Conservation (phyloP, 2,329 filamentous ascomycete species). For the Neonectria sp. region DNA sequence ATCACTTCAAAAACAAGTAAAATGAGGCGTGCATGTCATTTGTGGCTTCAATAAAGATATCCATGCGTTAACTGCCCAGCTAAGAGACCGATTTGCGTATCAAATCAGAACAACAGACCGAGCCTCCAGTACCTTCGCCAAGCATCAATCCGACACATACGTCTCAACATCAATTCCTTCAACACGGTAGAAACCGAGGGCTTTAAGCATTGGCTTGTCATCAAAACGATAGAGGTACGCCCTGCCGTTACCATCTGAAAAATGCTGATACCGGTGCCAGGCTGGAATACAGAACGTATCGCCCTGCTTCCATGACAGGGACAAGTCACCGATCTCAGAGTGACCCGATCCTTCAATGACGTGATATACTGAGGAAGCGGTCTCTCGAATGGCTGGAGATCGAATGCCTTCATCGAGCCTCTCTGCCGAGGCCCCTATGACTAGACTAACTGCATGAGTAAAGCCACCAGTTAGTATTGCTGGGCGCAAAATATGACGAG, state of each 20-base stretch:
- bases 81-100: too few species aligned
- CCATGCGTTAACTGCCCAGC: too few species aligned
- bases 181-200: constrained; percentile 62
- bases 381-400: constrained; percentile 62
- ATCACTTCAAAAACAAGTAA: too few species aligned
- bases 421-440: constrained; percentile 63
- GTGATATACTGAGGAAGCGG: constrained; percentile 67
- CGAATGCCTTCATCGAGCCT: constrained; percentile 55
- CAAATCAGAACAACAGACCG: too few species aligned
- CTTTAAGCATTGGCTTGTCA: constrained; percentile 68
- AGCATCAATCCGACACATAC: constrained; percentile 30
- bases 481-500: too few species aligned
- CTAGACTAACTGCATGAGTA: constrained; percentile 47
- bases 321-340: constrained; percentile 56
- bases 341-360: constrained; percentile 63
- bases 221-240: constrained; percentile 69
- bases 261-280: constrained; percentile 66
- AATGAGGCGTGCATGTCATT: too few species aligned
- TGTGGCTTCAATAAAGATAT: too few species aligned
- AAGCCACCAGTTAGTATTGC: neutral
- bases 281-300: constrained; percentile 70
- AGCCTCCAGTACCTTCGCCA: too few species aligned
- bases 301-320: constrained; percentile 61
- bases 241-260: constrained; percentile 51
- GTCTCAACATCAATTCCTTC: constrained; percentile 33